A percentile compares a stretch with the other conserved stretches of the same genome.
Evolutionary conservation across 2,329 filamentous ascomycete species (phyloP).

Genomic region (Paraphaeosphaeria minitans): DNA sequence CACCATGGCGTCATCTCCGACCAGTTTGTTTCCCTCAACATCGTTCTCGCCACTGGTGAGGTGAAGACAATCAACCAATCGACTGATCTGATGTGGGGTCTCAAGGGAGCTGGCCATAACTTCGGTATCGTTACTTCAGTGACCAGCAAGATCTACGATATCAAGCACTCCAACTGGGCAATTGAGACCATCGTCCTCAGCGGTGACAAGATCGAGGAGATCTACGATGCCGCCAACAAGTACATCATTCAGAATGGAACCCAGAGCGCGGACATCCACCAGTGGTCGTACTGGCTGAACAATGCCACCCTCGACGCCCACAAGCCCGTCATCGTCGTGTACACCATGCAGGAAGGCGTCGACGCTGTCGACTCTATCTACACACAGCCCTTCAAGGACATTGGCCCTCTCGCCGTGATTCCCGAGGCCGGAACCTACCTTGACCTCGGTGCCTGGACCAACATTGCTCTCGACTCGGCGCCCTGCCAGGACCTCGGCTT

Average conservation of each 20-base stretch:
- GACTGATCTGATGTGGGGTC: constrained; percentile 62
- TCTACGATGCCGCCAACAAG: constrained; percentile 56
- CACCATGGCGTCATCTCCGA: constrained; percentile 60
- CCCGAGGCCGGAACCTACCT: constrained; percentile 26
- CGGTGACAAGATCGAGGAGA: constrained; percentile 56
- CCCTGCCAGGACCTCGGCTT: constrained; percentile 34
- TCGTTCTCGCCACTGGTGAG: constrained; percentile 59
- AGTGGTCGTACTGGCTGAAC: constrained; percentile 35
- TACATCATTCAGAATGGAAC: constrained; percentile 51
- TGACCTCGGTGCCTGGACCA: constrained; percentile 30
- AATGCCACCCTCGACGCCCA: constrained; percentile 21
- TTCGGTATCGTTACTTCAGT: constrained; percentile 60
- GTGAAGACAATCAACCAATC: constrained; percentile 45
- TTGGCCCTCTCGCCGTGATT: constrained; percentile 19
- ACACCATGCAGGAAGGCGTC: constrained; percentile 33
- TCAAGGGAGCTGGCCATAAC: constrained; percentile 63
- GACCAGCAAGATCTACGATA: constrained; percentile 52
- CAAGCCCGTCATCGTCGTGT: constrained; percentile 28
- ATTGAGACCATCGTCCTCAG: constrained; percentile 29
- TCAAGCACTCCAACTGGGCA: constrained; percentile 26
- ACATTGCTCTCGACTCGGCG: constrained; percentile 29
- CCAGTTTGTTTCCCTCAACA: constrained; percentile 58
- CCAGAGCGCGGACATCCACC: constrained; percentile 46
- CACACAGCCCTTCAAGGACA: constrained; percentile 27
- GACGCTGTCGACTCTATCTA: constrained; percentile 24